A percentile compares a stretch with the other conserved stretches of the same genome.
phyloP scores from a whole-genome alignment of 192 early-diverging fungal species.

The Coemansia sp. region DNA sequence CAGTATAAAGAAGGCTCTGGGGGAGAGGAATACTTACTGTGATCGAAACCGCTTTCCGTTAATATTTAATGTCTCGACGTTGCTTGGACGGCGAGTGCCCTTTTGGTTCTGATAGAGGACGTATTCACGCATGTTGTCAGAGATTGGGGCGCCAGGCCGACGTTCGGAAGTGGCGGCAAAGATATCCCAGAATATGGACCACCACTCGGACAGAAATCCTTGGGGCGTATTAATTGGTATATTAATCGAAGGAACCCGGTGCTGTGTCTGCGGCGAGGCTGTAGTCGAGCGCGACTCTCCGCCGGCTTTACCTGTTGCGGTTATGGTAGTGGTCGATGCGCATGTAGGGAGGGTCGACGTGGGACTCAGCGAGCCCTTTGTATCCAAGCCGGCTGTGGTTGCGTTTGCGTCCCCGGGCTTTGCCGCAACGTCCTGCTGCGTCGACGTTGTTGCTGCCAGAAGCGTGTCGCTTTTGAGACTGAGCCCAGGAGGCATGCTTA shows the following conservation, averaged over 20 bases:
- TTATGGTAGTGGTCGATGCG: background rate
- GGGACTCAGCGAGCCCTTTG: constrained; percentile 8
- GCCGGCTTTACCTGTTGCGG: constrained; percentile 8
- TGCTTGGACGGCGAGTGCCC: constrained; percentile 12
- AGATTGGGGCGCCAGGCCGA: constrained; percentile 3
- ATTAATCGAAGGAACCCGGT: constrained; percentile 19
- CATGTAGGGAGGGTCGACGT: constrained; percentile 1
- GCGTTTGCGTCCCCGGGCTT: constrained; percentile 9
- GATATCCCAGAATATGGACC: constrained; percentile 40
- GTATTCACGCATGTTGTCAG: constrained; percentile 28
- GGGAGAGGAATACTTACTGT: constrained; percentile 23
- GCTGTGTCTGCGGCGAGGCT: constrained; percentile 6
- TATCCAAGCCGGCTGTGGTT: background rate
- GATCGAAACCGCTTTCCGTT: constrained; percentile 39
- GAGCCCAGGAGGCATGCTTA: constrained; percentile 13
- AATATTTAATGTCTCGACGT: constrained; percentile 10
- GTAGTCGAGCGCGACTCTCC: constrained; percentile 2
- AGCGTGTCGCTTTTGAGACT: background rate
- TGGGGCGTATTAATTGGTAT: constrained; percentile 25
- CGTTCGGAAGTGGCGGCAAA: constrained; percentile 32
- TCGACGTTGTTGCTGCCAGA: background rate
- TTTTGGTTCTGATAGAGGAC: constrained; percentile 26
- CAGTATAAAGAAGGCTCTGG: constrained; percentile 7
- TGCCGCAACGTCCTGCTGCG: background rate
- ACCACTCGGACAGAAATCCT: constrained; percentile 42